Evolutionary conservation across 2,329 filamentous ascomycete species (phyloP), one percentile per base, ranked within the genome.

Genomic region (Ophiocordyceps camponoti-rufipedis): DNA sequence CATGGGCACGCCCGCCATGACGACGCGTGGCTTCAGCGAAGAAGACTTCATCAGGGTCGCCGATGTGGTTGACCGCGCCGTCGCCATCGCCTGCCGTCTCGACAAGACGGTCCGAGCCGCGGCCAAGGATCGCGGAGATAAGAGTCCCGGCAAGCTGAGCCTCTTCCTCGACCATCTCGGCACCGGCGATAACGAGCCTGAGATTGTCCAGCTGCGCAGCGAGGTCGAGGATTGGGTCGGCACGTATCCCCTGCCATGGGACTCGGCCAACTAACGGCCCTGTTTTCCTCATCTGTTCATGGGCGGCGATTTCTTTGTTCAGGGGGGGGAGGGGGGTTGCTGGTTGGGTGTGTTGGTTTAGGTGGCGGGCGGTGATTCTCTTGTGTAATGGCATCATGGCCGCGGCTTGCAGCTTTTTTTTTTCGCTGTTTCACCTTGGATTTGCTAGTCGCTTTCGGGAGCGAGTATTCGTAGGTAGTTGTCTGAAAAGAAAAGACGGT

Each of bases 1-100:
- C 53, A 88, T 98, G 67, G 91, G 91, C 46, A 91, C 89, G 0
- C 91, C 91, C 0, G 91, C 91, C 54, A 98, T 98, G 91, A 96
- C 91, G 19, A 94, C 86, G 16, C 79, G 91, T 49, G 91, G 89
- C n/a, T 89, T 98, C 62, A 75, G 74, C 53, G 80, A 88, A 56
- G 78, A 82, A 46, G 91, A 98, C 65, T 98, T 96, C 65, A 76
- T 77, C 46, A 76, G 84, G 14, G 85, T 94, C 13, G 86, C 85
- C 13, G 82, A 86, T 56, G 85, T 93, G 51, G 84, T 94, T 45
- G 84, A 89, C 64, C 78, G 84, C 43, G 82, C 83, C 9, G 85
- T 94, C 42, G 77, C 75, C 29, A 86, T 94, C 54, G 81, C 85
- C 1, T 73, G 81, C 53, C 75, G 82, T 48, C 67, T 94, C 42